A percentile compares a stretch with the other conserved stretches of the same genome.
These are phyloP conservation scores for Pyrenophora seminiperda DNA, from an alignment of 2,329 filamentous ascomycete genomes.

Conservation along the genomic window DNA sequence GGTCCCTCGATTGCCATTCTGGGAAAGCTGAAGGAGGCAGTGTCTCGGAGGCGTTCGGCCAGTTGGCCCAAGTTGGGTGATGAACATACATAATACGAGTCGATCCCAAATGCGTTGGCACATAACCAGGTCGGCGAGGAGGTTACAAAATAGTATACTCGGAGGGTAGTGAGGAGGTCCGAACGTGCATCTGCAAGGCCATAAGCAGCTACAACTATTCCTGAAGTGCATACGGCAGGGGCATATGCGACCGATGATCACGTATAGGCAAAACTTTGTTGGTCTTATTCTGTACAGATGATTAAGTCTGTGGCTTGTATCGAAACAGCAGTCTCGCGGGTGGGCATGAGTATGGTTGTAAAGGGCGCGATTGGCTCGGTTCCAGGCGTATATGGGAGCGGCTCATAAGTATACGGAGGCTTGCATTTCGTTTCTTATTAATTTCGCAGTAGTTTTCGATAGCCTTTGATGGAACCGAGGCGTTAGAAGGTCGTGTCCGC, in stretches of 20 bases:
- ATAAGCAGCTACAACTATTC: constrained; percentile 8
- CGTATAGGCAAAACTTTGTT: constrained; percentile 6
- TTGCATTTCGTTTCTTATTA: constrained; percentile 9
- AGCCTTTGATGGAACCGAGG: constrained; percentile 6
- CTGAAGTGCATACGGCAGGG: constrained; percentile 6
- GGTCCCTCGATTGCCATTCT: not conserved
- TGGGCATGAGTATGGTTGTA: not conserved
- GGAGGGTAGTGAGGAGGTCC: constrained; percentile 34
- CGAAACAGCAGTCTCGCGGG: constrained; percentile 8
- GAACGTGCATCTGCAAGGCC: constrained; percentile 19
- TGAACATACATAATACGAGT: constrained; percentile 1
- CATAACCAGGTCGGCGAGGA: constrained; percentile 18
- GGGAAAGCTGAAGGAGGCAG: not conserved
- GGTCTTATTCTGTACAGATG: constrained; percentile 19
- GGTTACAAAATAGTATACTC: constrained; percentile 15
- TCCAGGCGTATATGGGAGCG: constrained; percentile 2
- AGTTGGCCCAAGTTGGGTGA: constrained; percentile 5
- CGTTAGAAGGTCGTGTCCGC: constrained; percentile 2
- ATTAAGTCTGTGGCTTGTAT: constrained; percentile 20
- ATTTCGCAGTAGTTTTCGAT: constrained; percentile 16
- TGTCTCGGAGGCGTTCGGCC: not conserved
- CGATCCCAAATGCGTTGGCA: constrained; percentile 14
- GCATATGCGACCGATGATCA: constrained; percentile 18
- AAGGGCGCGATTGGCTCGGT: constrained; percentile 12
- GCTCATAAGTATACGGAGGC: constrained; percentile 1